Evolutionary conservation across 331 rosid species (phyloP), one percentile per base, ranked within the genome.

Genomic region (Rosa hybrid): DNA sequence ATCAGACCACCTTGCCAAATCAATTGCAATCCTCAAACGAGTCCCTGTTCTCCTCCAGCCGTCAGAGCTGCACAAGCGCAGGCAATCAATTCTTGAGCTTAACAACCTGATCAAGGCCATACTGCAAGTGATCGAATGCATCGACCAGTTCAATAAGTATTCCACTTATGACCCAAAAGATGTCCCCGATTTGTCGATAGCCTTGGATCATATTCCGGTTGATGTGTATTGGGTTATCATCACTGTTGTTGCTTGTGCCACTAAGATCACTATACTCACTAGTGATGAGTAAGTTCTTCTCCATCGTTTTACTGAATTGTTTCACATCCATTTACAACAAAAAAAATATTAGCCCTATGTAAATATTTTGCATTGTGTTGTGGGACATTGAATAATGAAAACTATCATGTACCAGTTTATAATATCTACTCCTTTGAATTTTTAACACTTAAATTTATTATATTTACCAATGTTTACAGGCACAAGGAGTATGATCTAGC

Each of bases 161-260:
- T 74, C 78, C 5, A 0, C 7, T 2, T 54, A 42, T 8, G 84
- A 39, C 41, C 45, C 57, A 0, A 83, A 78, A 21, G 84, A 75
- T 27, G 63, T 84, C 10, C 85, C 90, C 0, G 48, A 18, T 12
- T 70, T 87, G 75, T 12, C 70, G 6, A 2, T 1, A 23, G 69
- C 77, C 5, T 12, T 50, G 56, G 77, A 75, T 27, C 80, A 69
- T 23, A 75, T 77, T 6, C 81, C 84, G 7, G 76, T 78, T 3
- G 86, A 83, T 45, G 86, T 78, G 0, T 83, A 83, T 12, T 83
- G 86, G 86, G 21, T 76, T 7, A 73, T 78, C 62, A 16, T 73
- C 18, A 72, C 82, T 8, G 30, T 83, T 45, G 86, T 70, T 39
- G 90, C 85, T 38, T 70, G 82, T 70, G 71, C 90, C 7, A 86